These are phyloP conservation scores for Chloranthus sessilifolius DNA, from an alignment of 164 flowering plant species.

Conservation along the genomic window DNA sequence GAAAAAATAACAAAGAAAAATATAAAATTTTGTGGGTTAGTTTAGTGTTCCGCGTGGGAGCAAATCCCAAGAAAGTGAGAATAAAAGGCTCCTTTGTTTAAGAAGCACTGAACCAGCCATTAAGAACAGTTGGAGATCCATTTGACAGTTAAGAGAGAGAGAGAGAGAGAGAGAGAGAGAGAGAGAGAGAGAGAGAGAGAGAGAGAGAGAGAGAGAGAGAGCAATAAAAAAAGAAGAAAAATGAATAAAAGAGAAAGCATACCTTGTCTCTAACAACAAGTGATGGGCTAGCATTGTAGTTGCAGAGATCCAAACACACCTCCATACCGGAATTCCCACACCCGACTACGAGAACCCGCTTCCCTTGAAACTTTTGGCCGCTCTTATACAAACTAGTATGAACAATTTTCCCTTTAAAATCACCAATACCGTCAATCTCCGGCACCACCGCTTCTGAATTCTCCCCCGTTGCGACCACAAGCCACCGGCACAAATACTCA, in stretches of 20 bases:
- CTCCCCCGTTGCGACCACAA: slow-evolving; percentile 89
- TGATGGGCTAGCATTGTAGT: slow-evolving; percentile 62
- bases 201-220: not conserved
- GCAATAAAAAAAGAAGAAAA: not conserved
- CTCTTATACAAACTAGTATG: slow-evolving; percentile 70
- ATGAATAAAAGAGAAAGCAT: slow-evolving; percentile 21
- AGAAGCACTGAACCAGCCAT: not conserved
- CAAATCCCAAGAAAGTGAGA: slow-evolving; percentile 39
- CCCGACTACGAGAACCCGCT: slow-evolving; percentile 79
- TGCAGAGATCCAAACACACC: slow-evolving; percentile 84
- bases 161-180: not conserved
- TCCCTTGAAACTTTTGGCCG: slow-evolving; percentile 44
- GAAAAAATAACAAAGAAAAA: not conserved
- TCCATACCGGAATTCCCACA: slow-evolving; percentile 99
- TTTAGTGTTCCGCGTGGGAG: slow-evolving; percentile 45
- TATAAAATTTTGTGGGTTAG: too few species aligned
- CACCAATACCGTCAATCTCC: slow-evolving; percentile 47
- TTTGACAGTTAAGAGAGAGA: not conserved
- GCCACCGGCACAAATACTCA: slow-evolving; percentile 66
- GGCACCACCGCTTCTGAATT: slow-evolving; percentile 86
- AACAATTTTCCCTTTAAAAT: slow-evolving; percentile 49
- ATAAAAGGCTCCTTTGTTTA: too few species aligned
- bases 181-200: not conserved
- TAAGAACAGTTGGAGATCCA: not conserved
- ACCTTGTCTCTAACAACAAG: slow-evolving; percentile 81